Conservation (phyloP, 1,284 basidiomycete genomes). For the Tylopilus orsonianus region DNA sequence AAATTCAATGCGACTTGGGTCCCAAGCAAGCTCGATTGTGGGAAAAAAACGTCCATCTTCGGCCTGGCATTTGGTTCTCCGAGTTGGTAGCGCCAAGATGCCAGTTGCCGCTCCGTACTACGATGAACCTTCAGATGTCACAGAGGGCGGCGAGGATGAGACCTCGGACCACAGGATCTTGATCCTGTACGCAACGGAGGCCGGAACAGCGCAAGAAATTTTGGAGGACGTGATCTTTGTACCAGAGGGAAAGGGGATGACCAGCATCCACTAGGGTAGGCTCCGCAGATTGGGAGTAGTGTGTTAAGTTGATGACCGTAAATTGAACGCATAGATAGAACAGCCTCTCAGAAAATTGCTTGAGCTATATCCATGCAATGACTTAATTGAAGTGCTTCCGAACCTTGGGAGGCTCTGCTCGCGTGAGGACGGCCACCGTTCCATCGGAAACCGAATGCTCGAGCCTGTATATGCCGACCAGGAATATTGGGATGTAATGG, state of each 20-base stretch:
- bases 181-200: slow-evolving; percentile 89
- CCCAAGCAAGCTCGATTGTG: too few relatives aligned
- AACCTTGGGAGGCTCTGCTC: slow-evolving; percentile 46
- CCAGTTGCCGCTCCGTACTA: background rate
- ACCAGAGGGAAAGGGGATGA: slow-evolving; percentile 79
- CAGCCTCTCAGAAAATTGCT: slow-evolving; percentile 46
- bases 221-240: slow-evolving; percentile 76
- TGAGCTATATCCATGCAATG: slow-evolving; percentile 49
- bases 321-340: slow-evolving; percentile 63
- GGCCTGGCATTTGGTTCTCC: too few relatives aligned
- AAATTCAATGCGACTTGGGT: too few relatives aligned
- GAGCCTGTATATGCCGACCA: slow-evolving; percentile 40
- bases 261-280: slow-evolving; percentile 70
- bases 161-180: slow-evolving; percentile 32
- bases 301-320: background rate
- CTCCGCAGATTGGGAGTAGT: slow-evolving; percentile 2
- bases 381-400: slow-evolving; percentile 37
- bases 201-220: slow-evolving; percentile 84
- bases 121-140: background rate
- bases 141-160: background rate
- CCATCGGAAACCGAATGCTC: slow-evolving; percentile 15
- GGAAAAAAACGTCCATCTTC: too few relatives aligned
- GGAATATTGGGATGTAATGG: slow-evolving; percentile 46
- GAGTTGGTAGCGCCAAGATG: slow-evolving; percentile 9
- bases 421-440: slow-evolving; percentile 42